A percentile compares a stretch with the other conserved stretches of the same genome.
These are phyloP conservation scores for Avena atlantica DNA, from an alignment of 176 grass and related monocot species.

Conservation along the genomic window DNA sequence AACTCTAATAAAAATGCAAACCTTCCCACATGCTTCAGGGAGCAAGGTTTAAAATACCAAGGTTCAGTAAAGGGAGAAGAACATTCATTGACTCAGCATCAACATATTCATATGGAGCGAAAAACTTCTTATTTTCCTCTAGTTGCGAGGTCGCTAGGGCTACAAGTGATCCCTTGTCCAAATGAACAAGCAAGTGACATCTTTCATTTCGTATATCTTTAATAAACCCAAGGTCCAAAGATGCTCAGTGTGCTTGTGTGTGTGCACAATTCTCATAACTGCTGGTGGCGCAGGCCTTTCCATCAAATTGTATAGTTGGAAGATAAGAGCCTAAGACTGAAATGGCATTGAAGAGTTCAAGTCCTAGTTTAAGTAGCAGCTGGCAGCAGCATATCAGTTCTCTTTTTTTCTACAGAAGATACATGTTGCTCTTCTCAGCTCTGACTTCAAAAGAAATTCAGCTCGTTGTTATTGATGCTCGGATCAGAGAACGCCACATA, in stretches of 20 bases:
- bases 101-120: constrained; percentile 1
- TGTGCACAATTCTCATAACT: constrained; percentile 23
- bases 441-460: constrained; percentile 27
- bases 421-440: constrained; percentile 22
- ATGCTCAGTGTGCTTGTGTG: constrained; percentile 2
- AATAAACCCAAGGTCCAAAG: constrained; percentile 35
- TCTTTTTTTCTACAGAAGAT: not conserved
- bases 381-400: constrained; percentile 19
- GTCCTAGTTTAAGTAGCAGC: constrained; percentile 15
- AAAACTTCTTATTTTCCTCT: constrained; percentile 37
- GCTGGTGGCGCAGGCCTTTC: constrained; percentile 47
- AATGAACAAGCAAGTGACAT: constrained; percentile 55
- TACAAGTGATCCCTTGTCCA: constrained; percentile 37
- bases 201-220: constrained; percentile 44
- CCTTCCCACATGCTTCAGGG: not conserved
- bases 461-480: constrained; percentile 6
- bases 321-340: constrained; percentile 5
- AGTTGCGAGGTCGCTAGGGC: constrained; percentile 44
- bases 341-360: constrained; percentile 34
- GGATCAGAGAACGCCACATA: constrained; percentile 11
- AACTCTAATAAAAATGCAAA: not conserved
- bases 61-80: not conserved
- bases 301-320: constrained; percentile 41
- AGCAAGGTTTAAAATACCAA: not conserved
- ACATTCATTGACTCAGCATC: constrained; percentile 4